Evolutionary conservation across 2,329 filamentous ascomycete genomes (phyloP), one percentile per base, ranked within the genome.

Genomic region (Penicillium brevicompactum): DNA sequence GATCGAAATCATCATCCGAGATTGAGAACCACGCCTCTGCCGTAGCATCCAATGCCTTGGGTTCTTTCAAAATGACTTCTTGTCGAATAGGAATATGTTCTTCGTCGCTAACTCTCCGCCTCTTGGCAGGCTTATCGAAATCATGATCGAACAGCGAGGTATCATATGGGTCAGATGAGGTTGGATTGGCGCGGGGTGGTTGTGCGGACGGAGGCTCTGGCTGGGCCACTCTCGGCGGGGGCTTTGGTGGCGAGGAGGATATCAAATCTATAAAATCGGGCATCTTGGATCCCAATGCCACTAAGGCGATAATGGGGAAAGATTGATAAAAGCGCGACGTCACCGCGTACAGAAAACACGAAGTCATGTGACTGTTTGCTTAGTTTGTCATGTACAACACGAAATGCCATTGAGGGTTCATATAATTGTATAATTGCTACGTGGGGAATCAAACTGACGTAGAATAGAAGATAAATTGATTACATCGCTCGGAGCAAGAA

Each of bases 181-280:
- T 58, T 9, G 58, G 42, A 16, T 48, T 53, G 51, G 53, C 49
- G 51, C 52, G 51, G 47, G 51, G 55, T 54, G 56, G 47, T 52
- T 34, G 55, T 24, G 51, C 47, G 11, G 51, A 45, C 3, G 51
- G 43, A 40, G 57, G 30, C n/a, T 44, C 45, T 32, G 60, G 56
- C 22, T 58, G 60, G 42, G 57, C 61, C 9, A 51, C 48, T 46
- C 42, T 60, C 4, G 54, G 22, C 9, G 32, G 45, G 4, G 58
- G 54, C 22, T 58, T 48, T 6, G 64, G 58, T 11, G 59, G 50
- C 6, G 71, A 68, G 3, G 72, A 76, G 14, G 72, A 74, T 21
- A 76, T 43, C 6, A 77, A 65, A 53, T 70, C 63, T 50, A 77
- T 76, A 37, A 76, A 61, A 53, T 76, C 73, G 46, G 68, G 71